Evolutionary conservation across 2,329 filamentous ascomycete species (phyloP), one percentile per base, ranked within the genome.

Genomic region (Torrubiella hemipterigena): DNA sequence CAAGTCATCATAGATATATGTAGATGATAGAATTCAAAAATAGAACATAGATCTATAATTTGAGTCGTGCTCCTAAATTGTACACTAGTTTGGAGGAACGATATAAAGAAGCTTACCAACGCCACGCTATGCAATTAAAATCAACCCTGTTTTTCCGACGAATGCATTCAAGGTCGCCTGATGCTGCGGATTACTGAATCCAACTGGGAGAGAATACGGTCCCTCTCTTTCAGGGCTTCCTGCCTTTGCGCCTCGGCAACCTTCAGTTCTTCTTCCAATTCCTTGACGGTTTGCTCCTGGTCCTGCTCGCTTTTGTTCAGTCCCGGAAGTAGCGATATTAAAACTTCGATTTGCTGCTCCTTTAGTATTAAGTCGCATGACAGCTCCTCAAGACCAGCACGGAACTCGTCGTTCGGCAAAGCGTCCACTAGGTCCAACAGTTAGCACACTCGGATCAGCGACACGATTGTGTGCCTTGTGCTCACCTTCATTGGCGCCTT

Each of bases 311-410:
- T 89, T 39, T 77, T 82, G 27, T 84, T 79, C 15, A 91, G 61
- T 0, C 84, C 84, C 0, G 84, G 84, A 3, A 93, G 63, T 15
- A 69, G 72, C 12, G 76, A 79, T 35, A 89, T 81, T 29, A 91
- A 59, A 27, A 73, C 65, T 52, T 91, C 83, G 38, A 91, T 85
- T 58, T 89, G 81, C 57, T 87, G 81, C 45, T 86, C 79, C 47
- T 87, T 85, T 35, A 81, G 53, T 35, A 89, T 77, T 17, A 91
- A 63, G 49, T 89, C 83, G 38, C 73, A 70, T 22, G 81, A 80
- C 32, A 91, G 63, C 52, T 89, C 82, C 37, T 74, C 63, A 49
- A 85, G 69, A 28, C 77, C 73, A 4, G 70, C 68, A 33, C 69
- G 65, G 54, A 84, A 83, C 30, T 73, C 70, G 25, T 80, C 73